These are phyloP conservation scores for Phaeotremella skinneri DNA, from an alignment of 768 basidiomycete species.

Conservation along the genomic window DNA sequence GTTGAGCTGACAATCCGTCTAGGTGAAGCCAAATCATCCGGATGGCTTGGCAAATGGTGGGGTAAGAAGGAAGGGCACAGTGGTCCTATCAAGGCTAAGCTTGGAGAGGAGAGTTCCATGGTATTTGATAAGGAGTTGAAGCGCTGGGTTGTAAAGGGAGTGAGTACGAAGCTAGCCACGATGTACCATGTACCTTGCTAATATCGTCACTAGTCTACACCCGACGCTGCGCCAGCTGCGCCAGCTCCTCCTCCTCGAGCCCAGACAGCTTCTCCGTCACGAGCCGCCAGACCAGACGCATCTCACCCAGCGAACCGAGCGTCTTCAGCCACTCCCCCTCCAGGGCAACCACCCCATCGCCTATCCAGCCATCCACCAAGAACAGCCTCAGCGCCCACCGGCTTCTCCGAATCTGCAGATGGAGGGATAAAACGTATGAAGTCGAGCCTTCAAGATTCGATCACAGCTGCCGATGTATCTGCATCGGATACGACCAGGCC, in stretches of 20 bases:
- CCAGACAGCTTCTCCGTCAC: constrained; percentile 76
- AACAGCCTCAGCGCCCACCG: constrained; percentile 12
- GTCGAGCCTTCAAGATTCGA: constrained; percentile 20
- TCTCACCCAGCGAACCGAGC: constrained; percentile 7
- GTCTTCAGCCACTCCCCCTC: constrained; percentile 29
- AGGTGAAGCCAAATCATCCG: constrained; percentile 28
- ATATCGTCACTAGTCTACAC: constrained; percentile 52
- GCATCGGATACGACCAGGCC: constrained; percentile 10
- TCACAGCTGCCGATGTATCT: constrained; percentile 23
- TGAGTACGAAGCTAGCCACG: constrained; percentile 49
- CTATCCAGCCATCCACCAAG: constrained; percentile 3
- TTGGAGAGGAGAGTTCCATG: constrained; percentile 86
- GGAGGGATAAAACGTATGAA: constrained; percentile 14
- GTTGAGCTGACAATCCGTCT: constrained; percentile 19
- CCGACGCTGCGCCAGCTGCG: constrained; percentile 57
- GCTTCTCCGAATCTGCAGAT: constrained; percentile 11
- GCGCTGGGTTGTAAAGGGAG: constrained; percentile 94
- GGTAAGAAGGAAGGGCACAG: constrained; percentile 60
- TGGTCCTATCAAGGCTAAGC: constrained; percentile 81
- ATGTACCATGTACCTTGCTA: background rate
- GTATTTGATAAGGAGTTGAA: constrained; percentile 93
- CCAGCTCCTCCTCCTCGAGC: constrained; percentile 77
- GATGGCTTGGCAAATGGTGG: constrained; percentile 81
- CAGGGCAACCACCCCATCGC: constrained; percentile 9
- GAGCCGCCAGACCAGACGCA: constrained; percentile 12